Conservation (phyloP, 140 eudicot species). For the Stevia rebaudiana region DNA sequence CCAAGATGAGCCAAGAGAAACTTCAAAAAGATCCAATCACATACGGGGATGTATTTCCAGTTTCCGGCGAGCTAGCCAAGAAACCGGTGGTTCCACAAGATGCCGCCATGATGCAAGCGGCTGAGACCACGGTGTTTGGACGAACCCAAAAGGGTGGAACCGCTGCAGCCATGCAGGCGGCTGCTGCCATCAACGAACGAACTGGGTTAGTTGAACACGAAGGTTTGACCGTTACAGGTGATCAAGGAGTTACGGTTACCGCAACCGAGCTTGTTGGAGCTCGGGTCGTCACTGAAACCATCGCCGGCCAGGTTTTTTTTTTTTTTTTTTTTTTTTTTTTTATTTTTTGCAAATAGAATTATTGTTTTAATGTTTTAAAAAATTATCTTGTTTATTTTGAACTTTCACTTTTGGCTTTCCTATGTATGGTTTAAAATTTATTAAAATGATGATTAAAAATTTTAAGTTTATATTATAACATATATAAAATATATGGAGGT, state of each 20-base stretch:
- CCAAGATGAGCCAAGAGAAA: slow-evolving; percentile 45
- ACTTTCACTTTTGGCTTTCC: too few species aligned
- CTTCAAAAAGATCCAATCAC: slow-evolving; percentile 35
- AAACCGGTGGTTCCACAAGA: slow-evolving; percentile 67
- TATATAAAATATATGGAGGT: too few species aligned
- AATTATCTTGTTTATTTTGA: too few species aligned
- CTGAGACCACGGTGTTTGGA: slow-evolving; percentile 57
- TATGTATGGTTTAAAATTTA: too few species aligned
- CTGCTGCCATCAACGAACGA: slow-evolving; percentile 55
- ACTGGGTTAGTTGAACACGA: slow-evolving; percentile 46
- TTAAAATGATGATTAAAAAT: too few species aligned
- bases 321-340: not conserved
- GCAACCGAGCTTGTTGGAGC: slow-evolving; percentile 50
- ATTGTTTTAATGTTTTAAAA: too few species aligned
- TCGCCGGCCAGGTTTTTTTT: slow-evolving; percentile 58
- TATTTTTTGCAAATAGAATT: not conserved
- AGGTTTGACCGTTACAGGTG: slow-evolving; percentile 21
- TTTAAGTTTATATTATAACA: too few species aligned
- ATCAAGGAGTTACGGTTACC: slow-evolving; percentile 51
- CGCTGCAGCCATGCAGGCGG: slow-evolving; percentile 82
- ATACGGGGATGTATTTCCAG: slow-evolving; percentile 61
- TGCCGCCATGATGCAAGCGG: slow-evolving; percentile 78
- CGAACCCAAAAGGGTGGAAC: slow-evolving; percentile 61
- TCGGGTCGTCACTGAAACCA: slow-evolving; percentile 55
- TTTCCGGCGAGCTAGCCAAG: slow-evolving; percentile 54